These are phyloP conservation scores for Anastatica hierochuntica DNA, from an alignment of 345 rosid species.

Conservation along the genomic window DNA sequence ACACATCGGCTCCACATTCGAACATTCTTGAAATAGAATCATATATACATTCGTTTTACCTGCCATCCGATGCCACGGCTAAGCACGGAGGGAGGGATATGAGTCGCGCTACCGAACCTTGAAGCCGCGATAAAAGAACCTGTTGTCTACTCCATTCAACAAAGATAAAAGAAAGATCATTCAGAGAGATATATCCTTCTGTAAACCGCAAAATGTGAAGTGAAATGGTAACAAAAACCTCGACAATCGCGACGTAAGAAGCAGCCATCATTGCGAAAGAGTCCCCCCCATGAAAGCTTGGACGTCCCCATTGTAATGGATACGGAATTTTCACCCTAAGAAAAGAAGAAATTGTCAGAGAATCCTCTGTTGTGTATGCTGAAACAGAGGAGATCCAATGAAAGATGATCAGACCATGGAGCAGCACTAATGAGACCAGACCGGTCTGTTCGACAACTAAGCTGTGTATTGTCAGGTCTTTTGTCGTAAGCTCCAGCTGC, in stretches of 20 bases:
- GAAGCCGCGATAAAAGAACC: constrained; percentile 69
- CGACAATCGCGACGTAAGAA: constrained; percentile 93
- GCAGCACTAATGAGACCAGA: constrained; percentile 86
- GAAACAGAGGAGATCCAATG: background rate
- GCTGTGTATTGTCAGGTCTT: constrained; percentile 56
- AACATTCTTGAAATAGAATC: background rate
- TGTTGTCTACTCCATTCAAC: constrained; percentile 47
- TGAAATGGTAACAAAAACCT: constrained; percentile 60
- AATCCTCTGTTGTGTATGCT: background rate
- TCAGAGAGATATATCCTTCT: background rate
- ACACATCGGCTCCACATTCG: background rate
- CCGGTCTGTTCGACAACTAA: constrained; percentile 90
- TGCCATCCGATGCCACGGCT: constrained; percentile 87
- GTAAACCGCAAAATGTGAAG: background rate
- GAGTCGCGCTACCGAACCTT: constrained; percentile 78
- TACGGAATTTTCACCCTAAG: constrained; percentile 91
- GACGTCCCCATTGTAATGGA: constrained; percentile 99
- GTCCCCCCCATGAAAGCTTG: constrained; percentile 98
- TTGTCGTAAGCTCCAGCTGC: constrained; percentile 94
- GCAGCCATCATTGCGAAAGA: constrained; percentile 99
- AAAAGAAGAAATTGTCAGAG: constrained; percentile 1
- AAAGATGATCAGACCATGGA: constrained; percentile 57
- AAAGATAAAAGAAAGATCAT: background rate
- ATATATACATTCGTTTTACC: constrained; percentile 24
- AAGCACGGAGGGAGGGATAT: constrained; percentile 62